Evolutionary conservation across 1,139 yeast species (phyloP).

Genomic region (Hyphopichia wangnamkhiaoensis): DNA sequence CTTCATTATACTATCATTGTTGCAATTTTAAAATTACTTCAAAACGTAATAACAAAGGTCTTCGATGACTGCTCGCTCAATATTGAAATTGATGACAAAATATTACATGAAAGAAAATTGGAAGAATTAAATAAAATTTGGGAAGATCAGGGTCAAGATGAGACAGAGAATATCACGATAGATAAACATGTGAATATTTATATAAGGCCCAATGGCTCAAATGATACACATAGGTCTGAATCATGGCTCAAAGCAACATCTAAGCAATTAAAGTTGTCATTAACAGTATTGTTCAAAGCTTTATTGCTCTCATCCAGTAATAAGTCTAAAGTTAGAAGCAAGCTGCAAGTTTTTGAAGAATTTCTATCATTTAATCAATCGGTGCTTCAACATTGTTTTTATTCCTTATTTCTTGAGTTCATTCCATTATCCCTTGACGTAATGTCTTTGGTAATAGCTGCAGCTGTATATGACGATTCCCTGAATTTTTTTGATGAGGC

Average conservation of each 20-base stretch:
- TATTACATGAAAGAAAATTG: constrained; percentile 6
- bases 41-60: constrained; percentile 23
- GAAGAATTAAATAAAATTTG: constrained; percentile 21
- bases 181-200: constrained; percentile 10
- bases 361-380: constrained; percentile 24
- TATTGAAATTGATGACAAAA: constrained; percentile 10
- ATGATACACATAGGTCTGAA: constrained; percentile 41
- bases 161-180: constrained; percentile 7
- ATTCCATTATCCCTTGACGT: constrained; percentile 34
- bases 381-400: constrained; percentile 29
- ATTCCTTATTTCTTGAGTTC: constrained; percentile 34
- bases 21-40: constrained; percentile 22
- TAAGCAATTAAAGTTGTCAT: constrained; percentile 54
- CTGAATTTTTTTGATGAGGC: constrained; percentile 3
- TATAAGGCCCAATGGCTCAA: background rate
- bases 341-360: constrained; percentile 21
- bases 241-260: constrained; percentile 70
- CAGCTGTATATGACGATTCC: constrained; percentile 11
- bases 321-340: constrained; percentile 22
- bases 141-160: constrained; percentile 12
- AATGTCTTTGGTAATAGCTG: constrained; percentile 21
- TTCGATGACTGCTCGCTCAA: constrained; percentile 29
- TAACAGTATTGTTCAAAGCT: constrained; percentile 34
- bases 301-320: constrained; percentile 16
- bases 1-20: constrained; percentile 27